Evolutionary conservation across 768 basidiomycete species (phyloP).

Genomic region (Suillus clintonianus): DNA sequence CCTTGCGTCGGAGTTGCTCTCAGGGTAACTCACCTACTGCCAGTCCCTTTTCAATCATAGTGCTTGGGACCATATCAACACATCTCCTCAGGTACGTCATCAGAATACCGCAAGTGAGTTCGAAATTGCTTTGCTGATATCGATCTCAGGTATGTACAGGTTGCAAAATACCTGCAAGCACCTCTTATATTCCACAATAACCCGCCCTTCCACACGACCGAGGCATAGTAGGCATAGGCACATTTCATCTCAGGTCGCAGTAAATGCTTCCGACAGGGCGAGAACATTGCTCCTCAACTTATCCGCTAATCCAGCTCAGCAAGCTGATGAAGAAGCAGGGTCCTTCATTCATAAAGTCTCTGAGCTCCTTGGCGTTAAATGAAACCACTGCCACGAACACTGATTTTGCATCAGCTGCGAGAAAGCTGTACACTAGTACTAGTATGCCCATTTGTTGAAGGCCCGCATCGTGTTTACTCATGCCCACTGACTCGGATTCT

Average conservation of each 20-base stretch:
- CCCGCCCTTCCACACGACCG: slow-evolving; percentile 70
- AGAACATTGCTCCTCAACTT: slow-evolving; percentile 85
- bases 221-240: slow-evolving; percentile 83
- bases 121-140: not conserved
- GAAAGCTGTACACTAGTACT: no score
- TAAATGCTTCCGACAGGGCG: slow-evolving; percentile 64
- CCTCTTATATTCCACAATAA: slow-evolving; percentile 81
- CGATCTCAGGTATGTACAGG: slow-evolving; percentile 38
- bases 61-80: slow-evolving; percentile 51
- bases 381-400: no score
- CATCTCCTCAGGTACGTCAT: slow-evolving; percentile 43
- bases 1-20: slow-evolving; percentile 80
- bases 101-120: not conserved
- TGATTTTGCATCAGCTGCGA: no score
- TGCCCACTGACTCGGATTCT: no score
- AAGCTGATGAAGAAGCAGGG: slow-evolving; percentile 31
- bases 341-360: slow-evolving; percentile 41
- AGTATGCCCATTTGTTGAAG: no score
- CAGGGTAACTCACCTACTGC: slow-evolving; percentile 87
- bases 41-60: slow-evolving; percentile 72
- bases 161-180: slow-evolving; percentile 66
- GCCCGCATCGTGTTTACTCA: no score
- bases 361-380: slow-evolving; percentile 58
- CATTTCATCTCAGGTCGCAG: slow-evolving; percentile 74
- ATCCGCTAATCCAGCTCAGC: slow-evolving; percentile 37